These are phyloP conservation scores for Claviceps pazoutovae DNA, from an alignment of 2,329 filamentous ascomycete species.

Conservation along the genomic window DNA sequence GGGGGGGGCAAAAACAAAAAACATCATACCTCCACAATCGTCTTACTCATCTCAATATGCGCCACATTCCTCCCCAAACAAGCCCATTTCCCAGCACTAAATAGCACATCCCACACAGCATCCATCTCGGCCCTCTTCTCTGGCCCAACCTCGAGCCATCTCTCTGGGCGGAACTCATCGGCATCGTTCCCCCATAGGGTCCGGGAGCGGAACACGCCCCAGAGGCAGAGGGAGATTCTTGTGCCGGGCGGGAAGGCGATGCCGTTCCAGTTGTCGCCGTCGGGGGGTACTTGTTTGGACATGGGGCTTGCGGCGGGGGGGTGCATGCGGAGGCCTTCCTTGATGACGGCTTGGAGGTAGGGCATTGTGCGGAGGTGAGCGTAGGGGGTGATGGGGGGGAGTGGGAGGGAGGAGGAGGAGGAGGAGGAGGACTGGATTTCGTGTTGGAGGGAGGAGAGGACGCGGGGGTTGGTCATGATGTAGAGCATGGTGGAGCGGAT, in stretches of 20 bases:
- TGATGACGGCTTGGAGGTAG: slow-evolving; percentile 34
- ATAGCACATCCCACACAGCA: slow-evolving; percentile 23
- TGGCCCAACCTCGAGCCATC: slow-evolving; percentile 22
- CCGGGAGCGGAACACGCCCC: slow-evolving; percentile 17
- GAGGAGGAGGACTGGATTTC: slow-evolving; percentile 8
- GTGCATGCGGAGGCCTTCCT: slow-evolving; percentile 29
- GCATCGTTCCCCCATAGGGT: slow-evolving; percentile 22
- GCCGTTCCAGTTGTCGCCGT: slow-evolving; percentile 3
- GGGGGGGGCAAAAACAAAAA: no score
- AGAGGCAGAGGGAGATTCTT: slow-evolving; percentile 17
- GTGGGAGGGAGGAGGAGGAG: slow-evolving; percentile 7
- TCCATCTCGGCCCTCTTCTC: slow-evolving; percentile 20
- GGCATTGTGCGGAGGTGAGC: slow-evolving; percentile 21
- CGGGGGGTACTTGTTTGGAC: slow-evolving; percentile 2
- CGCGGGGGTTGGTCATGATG: slow-evolving; percentile 32
- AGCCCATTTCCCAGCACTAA: slow-evolving; percentile 24
- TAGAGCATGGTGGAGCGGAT: slow-evolving; percentile 38
- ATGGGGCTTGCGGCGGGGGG: slow-evolving; percentile 18
- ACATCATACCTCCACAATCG: slow-evolving; percentile 25
- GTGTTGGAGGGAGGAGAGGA: slow-evolving; percentile 28
- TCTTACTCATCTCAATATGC: slow-evolving; percentile 25
- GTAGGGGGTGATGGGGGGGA: slow-evolving; percentile 15
- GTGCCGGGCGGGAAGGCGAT: slow-evolving; percentile 19
- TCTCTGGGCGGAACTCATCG: slow-evolving; percentile 19
- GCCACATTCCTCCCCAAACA: slow-evolving; percentile 26